Evolutionary conservation across 2,329 filamentous ascomycete species (phyloP), one percentile per base, ranked within the genome.

Genomic region (Blastomyces percursus): DNA sequence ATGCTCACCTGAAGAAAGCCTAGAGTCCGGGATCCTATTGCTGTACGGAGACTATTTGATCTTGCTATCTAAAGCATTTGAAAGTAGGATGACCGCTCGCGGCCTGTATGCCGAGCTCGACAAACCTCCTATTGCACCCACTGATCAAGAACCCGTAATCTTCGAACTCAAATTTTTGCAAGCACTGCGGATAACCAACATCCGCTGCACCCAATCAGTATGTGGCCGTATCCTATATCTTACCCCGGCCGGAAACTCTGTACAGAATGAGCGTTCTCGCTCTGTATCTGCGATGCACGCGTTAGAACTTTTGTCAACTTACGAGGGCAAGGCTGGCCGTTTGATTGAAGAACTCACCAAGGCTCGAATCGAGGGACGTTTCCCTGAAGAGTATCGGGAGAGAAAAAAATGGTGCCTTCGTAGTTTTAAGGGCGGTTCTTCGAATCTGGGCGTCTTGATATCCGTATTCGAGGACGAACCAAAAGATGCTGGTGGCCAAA

Each of bases 281-380:
- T 62, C 60, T 5, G 64, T 61, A 46, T 38, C 30, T 19, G 73
- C 86, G 1, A 80, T 86, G 12, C 81, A 87, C 38, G 88, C 85
- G 64, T 88, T 96, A 70, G 75, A 88, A 50, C 81, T 96, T 1
- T 84, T 87, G 59, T 89, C 90, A 60, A 77, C 83, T 8, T 93
- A 93, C 69, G 89, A 96, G 71, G 86, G 86, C 32, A 92, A 87
- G 72, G 90, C 88, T 1, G 78, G 81, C 21, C 89, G 87, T 64
- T 86, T 90, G 75, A 85, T 86, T 35, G 93, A 97, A 75, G 94
- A 97, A 66, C 81, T 96, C 14, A 85, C 86, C 57, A 95, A 93
- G 76, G 91, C 92, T 9, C 86, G 87, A 66, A 85, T 96, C 16
- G 93, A 96, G 75, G 88, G 86, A 6, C 84, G 92, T 12, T 96